Conservation (phyloP, 805 yeast species). For the Spathaspora arborariae region DNA sequence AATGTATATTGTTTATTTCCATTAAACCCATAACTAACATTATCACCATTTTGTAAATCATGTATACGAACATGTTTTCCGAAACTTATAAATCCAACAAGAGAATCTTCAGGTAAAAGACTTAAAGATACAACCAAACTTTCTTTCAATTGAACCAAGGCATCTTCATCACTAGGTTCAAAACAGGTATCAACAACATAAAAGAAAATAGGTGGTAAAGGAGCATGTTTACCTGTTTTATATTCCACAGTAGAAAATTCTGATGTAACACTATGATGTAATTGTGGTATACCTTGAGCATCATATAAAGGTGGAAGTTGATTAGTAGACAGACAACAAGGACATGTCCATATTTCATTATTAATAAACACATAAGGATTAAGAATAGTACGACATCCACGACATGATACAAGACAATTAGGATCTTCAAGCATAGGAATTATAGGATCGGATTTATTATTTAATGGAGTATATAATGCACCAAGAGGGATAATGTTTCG, state of each 20-base stretch:
- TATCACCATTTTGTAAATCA: conserved; percentile 39
- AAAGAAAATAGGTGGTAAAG: conserved; percentile 45
- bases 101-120: conserved; percentile 51
- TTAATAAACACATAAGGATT: conserved; percentile 47
- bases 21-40: conserved; percentile 45
- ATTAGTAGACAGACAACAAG: conserved; percentile 50
- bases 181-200: conserved; percentile 58
- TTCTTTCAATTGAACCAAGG: conserved; percentile 45
- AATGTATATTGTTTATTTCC: conserved; percentile 50
- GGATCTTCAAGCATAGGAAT: conserved; percentile 25
- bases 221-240: conserved; percentile 32
- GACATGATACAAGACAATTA: conserved; percentile 42
- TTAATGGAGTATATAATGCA: conserved; percentile 56
- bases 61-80: conserved; percentile 60
- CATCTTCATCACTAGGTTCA: conserved; percentile 46
- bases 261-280: conserved; percentile 36
- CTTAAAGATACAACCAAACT: conserved; percentile 41
- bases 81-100: conserved; percentile 55
- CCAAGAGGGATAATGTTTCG: conserved; percentile 54
- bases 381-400: conserved; percentile 50
- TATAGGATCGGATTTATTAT: conserved; percentile 32
- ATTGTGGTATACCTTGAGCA: conserved; percentile 10
- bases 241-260: conserved; percentile 52
- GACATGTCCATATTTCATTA: conserved; percentile 50
- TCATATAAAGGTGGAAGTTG: conserved; percentile 27